Evolutionary conservation across 495 filamentous ascomycete species (phyloP).

Genomic region (Podospora fimiseda): DNA sequence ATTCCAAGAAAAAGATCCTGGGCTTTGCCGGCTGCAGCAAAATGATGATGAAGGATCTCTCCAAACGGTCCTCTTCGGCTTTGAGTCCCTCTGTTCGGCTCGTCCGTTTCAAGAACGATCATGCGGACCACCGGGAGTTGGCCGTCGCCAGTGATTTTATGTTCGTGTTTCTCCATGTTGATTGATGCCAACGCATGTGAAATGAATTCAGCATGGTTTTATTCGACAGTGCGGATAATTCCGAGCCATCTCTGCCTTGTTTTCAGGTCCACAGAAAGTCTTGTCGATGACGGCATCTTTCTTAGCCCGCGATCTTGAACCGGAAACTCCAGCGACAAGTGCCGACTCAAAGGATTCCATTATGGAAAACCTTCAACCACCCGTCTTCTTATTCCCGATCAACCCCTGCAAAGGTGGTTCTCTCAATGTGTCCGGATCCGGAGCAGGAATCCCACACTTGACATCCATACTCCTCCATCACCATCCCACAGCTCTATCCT

Average conservation of each 20-base stretch:
- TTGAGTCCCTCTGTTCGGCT: slow-evolving; percentile 21
- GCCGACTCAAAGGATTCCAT: too few relatives aligned
- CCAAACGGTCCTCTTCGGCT: slow-evolving; percentile 21
- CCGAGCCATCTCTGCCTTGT: too few relatives aligned
- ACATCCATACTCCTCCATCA: slow-evolving; percentile 32
- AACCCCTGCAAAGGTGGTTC: slow-evolving; percentile 16
- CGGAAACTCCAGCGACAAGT: too few relatives aligned
- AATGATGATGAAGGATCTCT: slow-evolving; percentile 25
- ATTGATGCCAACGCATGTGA: too few relatives aligned
- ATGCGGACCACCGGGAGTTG: slow-evolving; percentile 14
- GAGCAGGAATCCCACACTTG: slow-evolving; percentile 25
- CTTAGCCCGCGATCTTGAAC: too few relatives aligned
- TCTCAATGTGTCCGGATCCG: slow-evolving; percentile 14
- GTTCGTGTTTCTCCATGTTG: background rate
- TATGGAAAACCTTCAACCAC: too few relatives aligned
- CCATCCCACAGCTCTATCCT: slow-evolving; percentile 31
- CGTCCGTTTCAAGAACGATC: slow-evolving; percentile 31
- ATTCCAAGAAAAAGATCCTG: slow-evolving; percentile 29
- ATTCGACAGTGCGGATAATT: too few relatives aligned
- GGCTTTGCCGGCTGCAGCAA: slow-evolving; percentile 18
- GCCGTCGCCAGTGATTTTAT: background rate
- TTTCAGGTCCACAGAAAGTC: too few relatives aligned
- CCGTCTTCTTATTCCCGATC: background rate
- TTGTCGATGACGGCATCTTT: too few relatives aligned
- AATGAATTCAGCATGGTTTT: too few relatives aligned